Percentiles rank a stretch among this genome's conserved stretches.
phyloP scores from a whole-genome alignment of 345 rosid genomes.

The Bruguiera parviflora region DNA sequence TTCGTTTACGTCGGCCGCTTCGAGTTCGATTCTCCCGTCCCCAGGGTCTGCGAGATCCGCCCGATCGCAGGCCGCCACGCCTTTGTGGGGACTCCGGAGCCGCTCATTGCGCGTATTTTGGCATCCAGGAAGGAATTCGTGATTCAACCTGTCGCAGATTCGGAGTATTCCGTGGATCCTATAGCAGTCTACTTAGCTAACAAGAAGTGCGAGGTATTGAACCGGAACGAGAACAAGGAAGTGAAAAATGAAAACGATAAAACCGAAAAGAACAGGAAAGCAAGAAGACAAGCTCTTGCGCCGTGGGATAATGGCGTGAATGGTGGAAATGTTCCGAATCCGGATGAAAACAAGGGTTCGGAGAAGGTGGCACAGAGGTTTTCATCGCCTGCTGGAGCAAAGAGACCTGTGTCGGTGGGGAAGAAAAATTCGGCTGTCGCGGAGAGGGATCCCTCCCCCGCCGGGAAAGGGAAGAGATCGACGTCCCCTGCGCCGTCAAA shows the following conservation, averaged over 20 bases:
- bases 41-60: constrained; percentile 70
- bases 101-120: constrained; percentile 71
- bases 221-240: constrained; percentile 10
- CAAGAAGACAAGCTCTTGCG: constrained; percentile 55
- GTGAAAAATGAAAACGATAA: constrained; percentile 16
- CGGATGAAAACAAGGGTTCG: constrained; percentile 22
- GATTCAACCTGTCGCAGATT: constrained; percentile 76
- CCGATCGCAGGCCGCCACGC: constrained; percentile 92
- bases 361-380: constrained; percentile 41
- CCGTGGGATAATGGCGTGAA: constrained; percentile 31
- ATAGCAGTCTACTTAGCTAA: constrained; percentile 69
- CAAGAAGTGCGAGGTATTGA: constrained; percentile 28
- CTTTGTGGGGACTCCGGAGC: constrained; percentile 76
- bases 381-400: constrained; percentile 69
- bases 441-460: constrained; percentile 65
- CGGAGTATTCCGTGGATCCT: constrained; percentile 69
- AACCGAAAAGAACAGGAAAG: constrained; percentile 21
- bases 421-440: too few relatives aligned
- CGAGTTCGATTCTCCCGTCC: constrained; percentile 75
- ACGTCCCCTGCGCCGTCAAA: constrained; percentile 88
- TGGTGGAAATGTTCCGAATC: constrained; percentile 1
- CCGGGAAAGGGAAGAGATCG: constrained; percentile 71
- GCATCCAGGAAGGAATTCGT: constrained; percentile 73
- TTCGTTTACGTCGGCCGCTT: constrained; percentile 85
- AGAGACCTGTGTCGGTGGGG: constrained; percentile 46